Base-by-base conservation (phyloP, 2,329 filamentous ascomycete species). In the Simplicillium sp. region DNA sequence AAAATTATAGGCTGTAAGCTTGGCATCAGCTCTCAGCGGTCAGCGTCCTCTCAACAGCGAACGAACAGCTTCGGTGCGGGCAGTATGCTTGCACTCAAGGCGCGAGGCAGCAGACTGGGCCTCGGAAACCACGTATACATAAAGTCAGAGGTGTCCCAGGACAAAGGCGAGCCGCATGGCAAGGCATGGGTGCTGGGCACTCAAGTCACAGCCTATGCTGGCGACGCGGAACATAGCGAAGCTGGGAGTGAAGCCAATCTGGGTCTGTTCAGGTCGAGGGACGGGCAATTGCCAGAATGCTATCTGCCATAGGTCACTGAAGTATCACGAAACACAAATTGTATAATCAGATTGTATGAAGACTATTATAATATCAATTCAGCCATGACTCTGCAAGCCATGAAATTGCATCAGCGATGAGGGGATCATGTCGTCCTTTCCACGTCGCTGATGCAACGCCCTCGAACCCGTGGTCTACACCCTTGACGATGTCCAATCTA, bases 1-100 rank as follows among this genome's bases (percentile, higher is more conserved):
- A 60, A 60, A 41, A 28, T 49, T 18, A 35, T 66, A 34, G 54
- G 51, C 39, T 53, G 50, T 38, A 57, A 50, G 41, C 44, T 68
- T 35, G 56, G 56, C 38, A 41, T 58, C 14, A 29, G 34, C 34
- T 40, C 40, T 37, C 5, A 44, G 36, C 3, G 29, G 29, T 33
- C 41, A 11, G 7, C 31, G 12, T 15, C 31, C 7, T 33, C 31
- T 33, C 31, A 33, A 33, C 5, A 33, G 13, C 15, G 20, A 25
- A 5, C 20, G 20, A 25, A 33, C 12, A 33, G 15, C 31, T 15
- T 15, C 12, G 15, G 31, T 13, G 31, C 31, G 5, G 12, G 6
- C 12, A 15, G 20, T 9, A 25, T 25, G 20, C 20, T 25, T 9
- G 20, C 13, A 13, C 15, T 33, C 31, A 33, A 6, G 12, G 31